A percentile compares a stretch with the other conserved stretches of the same genome.
These are phyloP conservation scores for Cylindrotheca fusiformis DNA, from an alignment of 108 stramenopile species.

Conservation along the genomic window DNA sequence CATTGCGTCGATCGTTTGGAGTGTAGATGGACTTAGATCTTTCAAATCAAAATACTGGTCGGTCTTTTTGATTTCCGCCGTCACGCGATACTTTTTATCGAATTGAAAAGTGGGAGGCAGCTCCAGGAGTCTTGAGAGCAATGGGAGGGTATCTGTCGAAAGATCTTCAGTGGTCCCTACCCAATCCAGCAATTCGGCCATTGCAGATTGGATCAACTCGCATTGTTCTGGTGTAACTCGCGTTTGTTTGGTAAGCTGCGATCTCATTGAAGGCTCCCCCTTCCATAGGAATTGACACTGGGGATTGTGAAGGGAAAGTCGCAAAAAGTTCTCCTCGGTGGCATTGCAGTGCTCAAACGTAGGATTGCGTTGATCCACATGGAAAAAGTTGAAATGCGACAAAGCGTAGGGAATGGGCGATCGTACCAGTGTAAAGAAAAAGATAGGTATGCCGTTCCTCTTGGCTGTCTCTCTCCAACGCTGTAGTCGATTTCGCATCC, in stretches of 20 bases:
- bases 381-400: slow-evolving; percentile 37
- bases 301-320: slow-evolving; percentile 28
- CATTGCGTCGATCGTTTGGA: slow-evolving; percentile 15
- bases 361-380: slow-evolving; percentile 27
- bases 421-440: slow-evolving; percentile 31
- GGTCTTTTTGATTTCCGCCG: background rate
- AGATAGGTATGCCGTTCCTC: slow-evolving; percentile 16
- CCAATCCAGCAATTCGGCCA: slow-evolving; percentile 29
- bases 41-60: slow-evolving; percentile 18
- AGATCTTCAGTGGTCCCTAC: slow-evolving; percentile 29
- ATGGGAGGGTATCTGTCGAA: slow-evolving; percentile 22
- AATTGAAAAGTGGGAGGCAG: slow-evolving; percentile 7
- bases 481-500: slow-evolving; percentile 15
- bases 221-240: slow-evolving; percentile 13
- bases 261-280: slow-evolving; percentile 28
- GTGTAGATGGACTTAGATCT: slow-evolving; percentile 6
- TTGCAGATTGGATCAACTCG: slow-evolving; percentile 1
- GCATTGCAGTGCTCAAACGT: slow-evolving; percentile 34
- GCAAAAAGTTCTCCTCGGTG: slow-evolving; percentile 30
- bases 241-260: slow-evolving; percentile 9
- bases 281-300: slow-evolving; percentile 37
- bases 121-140: slow-evolving; percentile 14
- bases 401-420: slow-evolving; percentile 25
- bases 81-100: slow-evolving; percentile 12
- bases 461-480: slow-evolving; percentile 29